Percentiles rank a stretch among this genome's conserved stretches.
phyloP scores from a whole-genome alignment of 441 rosid species.

The Corymbia citriodora region DNA sequence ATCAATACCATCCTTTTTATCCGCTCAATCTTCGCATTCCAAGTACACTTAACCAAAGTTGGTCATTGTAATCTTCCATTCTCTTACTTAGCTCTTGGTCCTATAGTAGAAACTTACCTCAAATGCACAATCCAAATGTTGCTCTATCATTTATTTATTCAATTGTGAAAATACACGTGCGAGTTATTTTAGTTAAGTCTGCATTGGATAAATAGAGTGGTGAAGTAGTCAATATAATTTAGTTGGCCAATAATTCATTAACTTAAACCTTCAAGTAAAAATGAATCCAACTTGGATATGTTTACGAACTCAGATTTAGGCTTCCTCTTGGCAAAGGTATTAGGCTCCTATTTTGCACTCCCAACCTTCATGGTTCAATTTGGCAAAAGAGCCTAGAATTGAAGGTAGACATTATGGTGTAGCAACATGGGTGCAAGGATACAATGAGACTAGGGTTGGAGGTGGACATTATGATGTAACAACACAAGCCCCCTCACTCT shows the following conservation, averaged over 20 bases:
- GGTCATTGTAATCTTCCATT: background rate
- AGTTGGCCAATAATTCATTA: background rate
- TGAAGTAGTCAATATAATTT: background rate
- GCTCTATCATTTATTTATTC: background rate
- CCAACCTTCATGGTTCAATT: background rate
- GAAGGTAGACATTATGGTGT: background rate
- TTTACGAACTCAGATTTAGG: rapidly evolving
- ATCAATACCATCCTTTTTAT: background rate
- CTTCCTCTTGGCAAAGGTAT: background rate
- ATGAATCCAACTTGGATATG: rapidly evolving
- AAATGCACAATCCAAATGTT: background rate
- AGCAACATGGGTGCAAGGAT: rapidly evolving
- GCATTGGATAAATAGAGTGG: background rate
- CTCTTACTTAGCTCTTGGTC: background rate
- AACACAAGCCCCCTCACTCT: background rate
- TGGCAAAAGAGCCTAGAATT: rapidly evolving
- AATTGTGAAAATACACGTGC: background rate
- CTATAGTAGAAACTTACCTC: background rate
- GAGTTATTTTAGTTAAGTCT: background rate
- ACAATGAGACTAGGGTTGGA: rapidly evolving
- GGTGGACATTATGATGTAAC: background rate
- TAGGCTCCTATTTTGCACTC: background rate
- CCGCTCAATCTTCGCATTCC: background rate
- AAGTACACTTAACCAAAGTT: background rate
- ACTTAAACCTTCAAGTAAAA: rapidly evolving